These are phyloP conservation scores for Carex parvula DNA, from an alignment of 176 grass and related monocot species.

Conservation along the genomic window DNA sequence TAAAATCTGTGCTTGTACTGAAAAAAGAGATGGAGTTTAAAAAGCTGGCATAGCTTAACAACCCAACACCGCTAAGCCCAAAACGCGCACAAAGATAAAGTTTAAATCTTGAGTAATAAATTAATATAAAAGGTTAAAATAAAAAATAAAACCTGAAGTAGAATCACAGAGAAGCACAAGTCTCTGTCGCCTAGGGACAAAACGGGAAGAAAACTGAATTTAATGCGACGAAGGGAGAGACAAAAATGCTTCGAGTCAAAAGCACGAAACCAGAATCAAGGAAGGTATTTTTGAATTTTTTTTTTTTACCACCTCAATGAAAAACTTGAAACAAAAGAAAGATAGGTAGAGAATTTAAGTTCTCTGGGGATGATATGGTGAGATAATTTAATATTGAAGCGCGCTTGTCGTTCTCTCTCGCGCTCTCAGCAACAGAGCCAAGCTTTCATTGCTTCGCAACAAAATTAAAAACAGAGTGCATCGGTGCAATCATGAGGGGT, in stretches of 20 bases:
- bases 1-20: slow-evolving; percentile 21
- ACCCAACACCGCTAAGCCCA: slow-evolving; percentile 28
- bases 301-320: slow-evolving; percentile 6
- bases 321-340: not conserved
- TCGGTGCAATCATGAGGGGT: not conserved
- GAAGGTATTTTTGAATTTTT: not conserved
- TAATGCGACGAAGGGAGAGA: not conserved
- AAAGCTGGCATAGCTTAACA: slow-evolving; percentile 32
- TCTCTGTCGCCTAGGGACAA: slow-evolving; percentile 1
- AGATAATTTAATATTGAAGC: slow-evolving; percentile 8
- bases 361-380: not conserved
- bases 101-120: not conserved
- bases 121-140: not conserved
- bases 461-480: not conserved
- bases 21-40: slow-evolving; percentile 28
- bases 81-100: slow-evolving; percentile 18
- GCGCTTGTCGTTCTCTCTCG: not conserved
- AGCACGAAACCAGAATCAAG: slow-evolving; percentile 9
- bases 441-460: not conserved
- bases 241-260: not conserved
- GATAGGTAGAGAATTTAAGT: slow-evolving; percentile 4
- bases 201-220: slow-evolving; percentile 13
- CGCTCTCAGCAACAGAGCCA: not conserved
- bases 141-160: not conserved
- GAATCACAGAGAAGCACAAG: not conserved